Base-by-base conservation (phyloP, 768 basidiomycete species). In the Rhizopogon vesiculosus region DNA sequence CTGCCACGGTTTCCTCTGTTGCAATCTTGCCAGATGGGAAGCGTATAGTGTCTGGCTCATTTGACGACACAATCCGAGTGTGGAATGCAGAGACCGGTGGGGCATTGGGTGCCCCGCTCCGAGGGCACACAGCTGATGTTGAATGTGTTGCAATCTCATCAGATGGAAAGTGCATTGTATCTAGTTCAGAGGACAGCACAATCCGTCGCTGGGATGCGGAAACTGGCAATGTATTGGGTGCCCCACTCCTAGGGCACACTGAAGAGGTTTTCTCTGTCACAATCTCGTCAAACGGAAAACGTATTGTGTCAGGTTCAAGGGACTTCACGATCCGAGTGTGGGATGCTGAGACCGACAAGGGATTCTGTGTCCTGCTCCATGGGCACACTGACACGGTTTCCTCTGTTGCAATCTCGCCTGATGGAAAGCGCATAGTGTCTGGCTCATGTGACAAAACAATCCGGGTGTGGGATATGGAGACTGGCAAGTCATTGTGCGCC, bases 201-300 rank as follows among this genome's bases (percentile, higher is more conserved):
- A 33, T 62, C 7, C 63, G 66, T n/a, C 29, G 68, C 42, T 68
- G 70, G 70, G 7, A 31, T 31, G 9, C 9, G 31, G 9, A 31
- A 7, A 31, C 31, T 31, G 6, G n/a, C n/a, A n/a, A n/a, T n/a
- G n/a, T n/a, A n/a, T n/a, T n/a, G n/a, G n/a, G n/a, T n/a, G n/a
- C n/a, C n/a, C n/a, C 42, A 3, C 7, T 45, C 18, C 38, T 28
- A 45, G n/a, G 19, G 0, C 44, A 45, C 33, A 44, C 44, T 0
- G 39, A 10, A 4, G 8, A 9, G 7, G 35, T 58, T 60, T 54
- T 7, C 59, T 54, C 9, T 31, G 8, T 31, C 2, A 6, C 31
- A 31, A 31, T 31, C 31, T 31, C 31, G 31, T 6, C 7, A 4
- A 42, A 60, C 43, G 44, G 58, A 35, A 5, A 67, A 5, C 22